Conservation (phyloP, 805 yeast species). For the Suhomyces vadensis region DNA sequence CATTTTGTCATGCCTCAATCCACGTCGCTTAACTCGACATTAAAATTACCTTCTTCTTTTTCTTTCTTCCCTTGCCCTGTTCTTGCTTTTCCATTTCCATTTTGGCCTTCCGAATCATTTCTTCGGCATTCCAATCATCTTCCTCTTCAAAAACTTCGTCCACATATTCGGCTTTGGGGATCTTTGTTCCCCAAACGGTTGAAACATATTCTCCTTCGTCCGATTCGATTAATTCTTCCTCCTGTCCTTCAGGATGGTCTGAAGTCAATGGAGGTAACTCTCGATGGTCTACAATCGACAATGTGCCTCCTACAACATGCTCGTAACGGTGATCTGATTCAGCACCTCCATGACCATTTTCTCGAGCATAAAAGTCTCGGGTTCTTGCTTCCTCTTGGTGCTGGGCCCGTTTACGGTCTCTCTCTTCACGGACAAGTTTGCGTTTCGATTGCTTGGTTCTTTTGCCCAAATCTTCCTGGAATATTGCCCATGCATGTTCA, state of each 20-base stretch:
- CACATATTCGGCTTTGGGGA: constrained; percentile 42
- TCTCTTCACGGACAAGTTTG: constrained; percentile 61
- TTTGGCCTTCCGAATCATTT: constrained; percentile 53
- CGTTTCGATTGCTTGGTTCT: constrained; percentile 52
- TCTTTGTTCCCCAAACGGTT: constrained; percentile 79
- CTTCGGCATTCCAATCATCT: constrained; percentile 51
- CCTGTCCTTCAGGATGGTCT: constrained; percentile 13
- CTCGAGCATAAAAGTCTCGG: constrained; percentile 58
- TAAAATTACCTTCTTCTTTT: constrained; percentile 45
- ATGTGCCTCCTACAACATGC: constrained; percentile 29
- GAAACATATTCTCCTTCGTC: constrained; percentile 35
- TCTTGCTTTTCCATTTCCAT: constrained; percentile 42
- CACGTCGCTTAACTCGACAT: constrained; percentile 1
- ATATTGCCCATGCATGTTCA: constrained; percentile 42
- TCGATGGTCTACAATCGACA: constrained; percentile 40
- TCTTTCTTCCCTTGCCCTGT: constrained; percentile 39
- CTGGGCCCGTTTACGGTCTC: constrained; percentile 56
- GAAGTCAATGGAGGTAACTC: constrained; percentile 30
- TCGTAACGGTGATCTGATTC: constrained; percentile 13
- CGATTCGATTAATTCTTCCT: constrained; percentile 4
- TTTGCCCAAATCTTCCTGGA: constrained; percentile 55
- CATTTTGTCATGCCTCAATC: background rate
- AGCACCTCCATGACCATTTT: constrained; percentile 44
- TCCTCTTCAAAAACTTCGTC: constrained; percentile 33
- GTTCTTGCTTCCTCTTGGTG: constrained; percentile 58